These are phyloP conservation scores for Cutaneotrichosporon cutaneum DNA, from an alignment of 1,284 basidiomycete species.

Conservation along the genomic window DNA sequence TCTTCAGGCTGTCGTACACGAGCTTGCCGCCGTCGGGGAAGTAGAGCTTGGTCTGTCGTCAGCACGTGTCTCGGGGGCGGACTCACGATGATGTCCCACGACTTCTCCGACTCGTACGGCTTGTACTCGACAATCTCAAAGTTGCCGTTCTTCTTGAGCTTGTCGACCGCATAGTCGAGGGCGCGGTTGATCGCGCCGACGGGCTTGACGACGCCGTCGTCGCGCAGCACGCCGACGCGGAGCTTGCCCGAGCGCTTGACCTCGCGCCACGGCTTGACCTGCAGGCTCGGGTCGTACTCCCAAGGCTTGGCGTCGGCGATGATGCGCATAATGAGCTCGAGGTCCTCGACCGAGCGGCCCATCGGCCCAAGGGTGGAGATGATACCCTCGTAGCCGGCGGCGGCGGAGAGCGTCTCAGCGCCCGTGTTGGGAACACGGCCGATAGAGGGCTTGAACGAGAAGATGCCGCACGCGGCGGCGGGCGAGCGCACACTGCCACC, in stretches of 20 bases:
- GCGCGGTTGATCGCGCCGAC: constrained; percentile 49
- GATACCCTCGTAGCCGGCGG: constrained; percentile 41
- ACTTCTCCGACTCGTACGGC: constrained; percentile 22
- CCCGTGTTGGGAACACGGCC: constrained; percentile 44
- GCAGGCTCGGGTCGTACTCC: constrained; percentile 34
- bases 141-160: constrained; percentile 29
- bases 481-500: constrained; percentile 48
- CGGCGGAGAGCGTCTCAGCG: constrained; percentile 23
- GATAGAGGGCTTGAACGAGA: constrained; percentile 45
- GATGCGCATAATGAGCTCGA: constrained; percentile 44
- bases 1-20: constrained; percentile 20
- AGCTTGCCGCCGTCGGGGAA: constrained; percentile 40
- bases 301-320: constrained; percentile 43
- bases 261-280: constrained; percentile 23
- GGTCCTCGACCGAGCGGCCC: constrained; percentile 40
- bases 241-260: constrained; percentile 30
- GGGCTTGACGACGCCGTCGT: constrained; percentile 34
- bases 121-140: constrained; percentile 35
- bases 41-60: constrained; percentile 32
- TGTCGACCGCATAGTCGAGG: constrained; percentile 34
- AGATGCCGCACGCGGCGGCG: constrained; percentile 43
- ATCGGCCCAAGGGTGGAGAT: constrained; percentile 44
- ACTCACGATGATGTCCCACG: constrained; percentile 31
- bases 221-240: background rate
- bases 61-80: background rate